Evolutionary conservation across 2,329 filamentous ascomycete genomes (phyloP), one percentile per base, ranked within the genome.

Genomic region (Arachnopeziza araneosa): DNA sequence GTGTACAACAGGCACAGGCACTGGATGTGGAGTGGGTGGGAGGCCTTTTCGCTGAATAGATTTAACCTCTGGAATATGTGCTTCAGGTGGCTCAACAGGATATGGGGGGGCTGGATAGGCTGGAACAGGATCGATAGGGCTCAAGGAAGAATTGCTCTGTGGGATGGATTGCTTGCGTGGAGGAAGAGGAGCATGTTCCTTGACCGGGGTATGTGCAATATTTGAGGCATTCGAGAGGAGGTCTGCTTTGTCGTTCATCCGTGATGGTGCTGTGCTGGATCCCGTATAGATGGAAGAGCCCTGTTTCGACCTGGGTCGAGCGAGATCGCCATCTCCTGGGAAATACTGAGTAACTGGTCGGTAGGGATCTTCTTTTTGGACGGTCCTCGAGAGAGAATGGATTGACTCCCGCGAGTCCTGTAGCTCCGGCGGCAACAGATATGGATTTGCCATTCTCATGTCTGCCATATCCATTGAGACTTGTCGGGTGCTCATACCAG

Each of bases 401-500:
- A 98, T 80, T 5, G 93, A 97, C 67, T 96, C 92, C 52, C 85
- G 84, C 0, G 93, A 97, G 70, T 84, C 81, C 50, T 95, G 86
- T 22, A 93, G 71, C 58, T 85, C 86, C 1, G 90, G 90, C 4
- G 95, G 93, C n/a, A 98, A 81, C n/a, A 99, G 83, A 73, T 98
- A 99, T 1, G 95, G 95, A 68, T 87, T 95, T 70, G 89, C 85
- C 82, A 93, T 84, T 67, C 86, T 83, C 82, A 93, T 65, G 61
- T 76, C 75, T 67, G 86, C 83, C 82, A 93, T 65, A 61, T 76
- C 75, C 66, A 76, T 84, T 36, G 86, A 89, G 55, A 88, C 74
- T 67, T 88, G 85, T 48, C 79, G 77, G 54, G 77, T 71, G 60
- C 75, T 74, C 58, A 66, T 75, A 55, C 60, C 63, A 56, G 75